These are phyloP conservation scores for Mortierella sp. DNA, from an alignment of 371 early-diverging fungal genomes.

Conservation along the genomic window DNA sequence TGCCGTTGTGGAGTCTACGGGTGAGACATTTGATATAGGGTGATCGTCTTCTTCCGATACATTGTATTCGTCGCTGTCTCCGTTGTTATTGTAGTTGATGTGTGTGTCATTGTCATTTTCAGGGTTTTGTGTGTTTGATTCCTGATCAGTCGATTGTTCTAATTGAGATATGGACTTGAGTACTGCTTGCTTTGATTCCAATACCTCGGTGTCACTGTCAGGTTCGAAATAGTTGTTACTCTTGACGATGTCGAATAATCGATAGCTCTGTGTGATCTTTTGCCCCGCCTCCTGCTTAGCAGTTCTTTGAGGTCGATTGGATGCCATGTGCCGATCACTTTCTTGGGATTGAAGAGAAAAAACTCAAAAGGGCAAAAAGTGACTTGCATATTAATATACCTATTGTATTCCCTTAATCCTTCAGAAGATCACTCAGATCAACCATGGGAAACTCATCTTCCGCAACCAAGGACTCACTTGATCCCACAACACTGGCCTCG, in stretches of 20 bases:
- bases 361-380: neutral
- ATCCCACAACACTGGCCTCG: slow-evolving; percentile 16
- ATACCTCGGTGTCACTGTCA: slow-evolving; percentile 3
- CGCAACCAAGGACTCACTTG: slow-evolving; percentile 15
- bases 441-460: slow-evolving; percentile 51
- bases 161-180: too few species aligned
- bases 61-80: neutral
- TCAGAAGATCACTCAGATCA: neutral
- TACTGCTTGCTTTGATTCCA: neutral
- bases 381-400: neutral
- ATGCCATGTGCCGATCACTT: neutral
- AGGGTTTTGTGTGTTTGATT: too few species aligned
- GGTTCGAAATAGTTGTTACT: neutral
- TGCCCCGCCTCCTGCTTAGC: slow-evolving; percentile 2
- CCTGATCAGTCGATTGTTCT: too few species aligned
- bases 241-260: neutral
- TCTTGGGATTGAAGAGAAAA: neutral
- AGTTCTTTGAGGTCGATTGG: neutral
- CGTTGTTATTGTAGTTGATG: neutral
- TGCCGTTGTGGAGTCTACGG: neutral
- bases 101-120: neutral
- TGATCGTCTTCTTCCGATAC: neutral
- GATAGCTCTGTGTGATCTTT: too few species aligned
- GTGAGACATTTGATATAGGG: too few species aligned
- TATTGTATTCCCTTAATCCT: neutral